These are phyloP conservation scores for Colletotrichum sp. DNA, from an alignment of 2,329 filamentous ascomycete species.

Conservation along the genomic window DNA sequence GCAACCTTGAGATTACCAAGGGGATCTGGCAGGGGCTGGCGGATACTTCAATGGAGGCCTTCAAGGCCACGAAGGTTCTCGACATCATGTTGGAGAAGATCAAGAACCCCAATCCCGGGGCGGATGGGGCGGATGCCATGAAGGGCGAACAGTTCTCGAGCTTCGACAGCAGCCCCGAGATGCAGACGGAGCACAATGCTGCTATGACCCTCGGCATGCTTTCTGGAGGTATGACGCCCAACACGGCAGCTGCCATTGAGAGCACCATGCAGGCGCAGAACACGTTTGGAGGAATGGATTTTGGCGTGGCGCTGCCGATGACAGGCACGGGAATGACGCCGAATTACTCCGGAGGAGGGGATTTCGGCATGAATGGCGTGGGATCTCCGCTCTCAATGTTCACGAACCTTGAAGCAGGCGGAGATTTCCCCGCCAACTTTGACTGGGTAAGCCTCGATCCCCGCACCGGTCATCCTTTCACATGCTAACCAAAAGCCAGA, in stretches of 20 bases:
- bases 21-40: slow-evolving; percentile 82
- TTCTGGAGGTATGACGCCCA: slow-evolving; percentile 40
- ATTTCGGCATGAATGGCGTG: slow-evolving; percentile 36
- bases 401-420: slow-evolving; percentile 38
- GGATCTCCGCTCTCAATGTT: slow-evolving; percentile 61
- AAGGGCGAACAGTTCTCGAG: slow-evolving; percentile 30
- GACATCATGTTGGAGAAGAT: slow-evolving; percentile 85
- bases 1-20: slow-evolving; percentile 72
- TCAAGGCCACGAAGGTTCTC: slow-evolving; percentile 83
- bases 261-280: slow-evolving; percentile 42
- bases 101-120: slow-evolving; percentile 47
- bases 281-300: slow-evolving; percentile 50
- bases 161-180: slow-evolving; percentile 21
- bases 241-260: slow-evolving; percentile 28
- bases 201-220: slow-evolving; percentile 48
- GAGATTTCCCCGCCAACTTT: slow-evolving; percentile 55
- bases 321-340: slow-evolving; percentile 36
- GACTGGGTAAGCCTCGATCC: slow-evolving; percentile 57
- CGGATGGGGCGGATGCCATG: neutral
- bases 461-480: neutral
- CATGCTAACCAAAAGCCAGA: slow-evolving; percentile 42
- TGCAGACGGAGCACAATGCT: slow-evolving; percentile 44
- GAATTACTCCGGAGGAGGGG: slow-evolving; percentile 37
- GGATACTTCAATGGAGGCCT: slow-evolving; percentile 85
- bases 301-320: slow-evolving; percentile 37